phyloP scores from a whole-genome alignment of 1,139 yeast species.

The Suhomyces maxii region DNA sequence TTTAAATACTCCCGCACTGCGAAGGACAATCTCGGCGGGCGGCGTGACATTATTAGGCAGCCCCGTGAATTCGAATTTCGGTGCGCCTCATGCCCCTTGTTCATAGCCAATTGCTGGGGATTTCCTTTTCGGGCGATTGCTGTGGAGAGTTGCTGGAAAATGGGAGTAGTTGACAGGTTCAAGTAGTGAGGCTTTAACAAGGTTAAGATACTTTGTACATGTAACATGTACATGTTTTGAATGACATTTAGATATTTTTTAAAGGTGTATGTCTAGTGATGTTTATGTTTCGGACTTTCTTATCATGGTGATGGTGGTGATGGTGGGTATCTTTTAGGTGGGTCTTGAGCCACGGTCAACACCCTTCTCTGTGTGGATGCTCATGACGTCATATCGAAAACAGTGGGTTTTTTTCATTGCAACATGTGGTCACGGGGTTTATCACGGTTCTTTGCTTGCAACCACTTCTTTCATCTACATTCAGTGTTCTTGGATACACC shows the following conservation, averaged over 20 bases:
- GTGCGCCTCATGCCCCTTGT: conserved; percentile 11
- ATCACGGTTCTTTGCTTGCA: too few species aligned
- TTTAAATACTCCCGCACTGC: conserved; percentile 9
- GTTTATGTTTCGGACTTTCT: neutral
- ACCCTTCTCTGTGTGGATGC: neutral
- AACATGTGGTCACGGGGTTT: too few species aligned
- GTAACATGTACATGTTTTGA: too few species aligned
- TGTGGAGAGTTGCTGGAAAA: conserved; percentile 3
- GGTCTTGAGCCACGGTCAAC: neutral
- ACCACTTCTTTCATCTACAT: too few species aligned
- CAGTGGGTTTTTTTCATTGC: too few species aligned
- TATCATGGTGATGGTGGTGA: neutral
- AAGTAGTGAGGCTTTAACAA: neutral
- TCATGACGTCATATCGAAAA: neutral
- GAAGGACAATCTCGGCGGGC: neutral
- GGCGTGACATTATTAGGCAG: conserved; percentile 10
- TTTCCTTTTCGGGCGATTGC: conserved; percentile 9
- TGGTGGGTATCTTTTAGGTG: neutral
- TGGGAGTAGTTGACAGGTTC: neutral
- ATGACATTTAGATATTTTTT: too few species aligned
- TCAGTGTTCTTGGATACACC: too few species aligned
- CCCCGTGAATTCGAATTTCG: conserved; percentile 9
- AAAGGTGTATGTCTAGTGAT: too few species aligned
- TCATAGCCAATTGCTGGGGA: conserved; percentile 7
- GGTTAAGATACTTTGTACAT: neutral